Percentiles rank a stretch among this genome's conserved stretches.
Evolutionary conservation across 148 eudicot genomes (phyloP).

Genomic region (Amaranthus palmeri): DNA sequence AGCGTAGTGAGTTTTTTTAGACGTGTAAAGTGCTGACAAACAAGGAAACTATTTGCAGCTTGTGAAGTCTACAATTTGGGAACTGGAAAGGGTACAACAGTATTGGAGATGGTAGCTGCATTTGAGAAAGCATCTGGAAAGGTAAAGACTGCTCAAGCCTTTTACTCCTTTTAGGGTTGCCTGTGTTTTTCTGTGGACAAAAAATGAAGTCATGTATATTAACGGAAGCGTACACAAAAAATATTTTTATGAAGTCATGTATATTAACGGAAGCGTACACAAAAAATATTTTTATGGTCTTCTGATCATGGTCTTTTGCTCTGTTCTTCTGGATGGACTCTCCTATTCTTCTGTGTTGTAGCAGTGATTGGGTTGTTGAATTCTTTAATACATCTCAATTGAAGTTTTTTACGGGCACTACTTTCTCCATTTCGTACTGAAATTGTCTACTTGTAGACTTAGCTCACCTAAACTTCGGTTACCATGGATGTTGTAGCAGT

Average conservation of each 20-base stretch:
- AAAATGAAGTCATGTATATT: background rate
- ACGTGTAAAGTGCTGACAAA: background rate
- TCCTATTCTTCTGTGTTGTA: background rate
- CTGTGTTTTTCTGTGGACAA: background rate
- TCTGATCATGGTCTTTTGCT: background rate
- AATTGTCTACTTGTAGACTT: background rate
- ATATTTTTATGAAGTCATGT: background rate
- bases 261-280: background rate
- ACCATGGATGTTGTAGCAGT: background rate
- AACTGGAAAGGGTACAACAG: constrained; percentile 93
- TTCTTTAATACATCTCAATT: background rate
- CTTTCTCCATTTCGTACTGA: background rate
- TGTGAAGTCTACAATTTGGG: constrained; percentile 96
- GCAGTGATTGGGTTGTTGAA: background rate
- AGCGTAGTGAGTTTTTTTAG: background rate
- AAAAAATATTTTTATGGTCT: background rate
- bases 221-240: background rate
- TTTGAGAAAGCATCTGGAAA: constrained; percentile 96
- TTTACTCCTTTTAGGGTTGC: constrained; percentile 2
- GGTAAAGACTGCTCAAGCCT: constrained; percentile 38
- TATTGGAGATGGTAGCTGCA: constrained; percentile 94
- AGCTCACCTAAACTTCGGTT: background rate
- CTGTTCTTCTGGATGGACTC: background rate
- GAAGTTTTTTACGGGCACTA: background rate
- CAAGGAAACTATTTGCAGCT: constrained; percentile 38